phyloP scores from a whole-genome alignment of 108 stramenopile species.

The Bacterosira constricta region DNA sequence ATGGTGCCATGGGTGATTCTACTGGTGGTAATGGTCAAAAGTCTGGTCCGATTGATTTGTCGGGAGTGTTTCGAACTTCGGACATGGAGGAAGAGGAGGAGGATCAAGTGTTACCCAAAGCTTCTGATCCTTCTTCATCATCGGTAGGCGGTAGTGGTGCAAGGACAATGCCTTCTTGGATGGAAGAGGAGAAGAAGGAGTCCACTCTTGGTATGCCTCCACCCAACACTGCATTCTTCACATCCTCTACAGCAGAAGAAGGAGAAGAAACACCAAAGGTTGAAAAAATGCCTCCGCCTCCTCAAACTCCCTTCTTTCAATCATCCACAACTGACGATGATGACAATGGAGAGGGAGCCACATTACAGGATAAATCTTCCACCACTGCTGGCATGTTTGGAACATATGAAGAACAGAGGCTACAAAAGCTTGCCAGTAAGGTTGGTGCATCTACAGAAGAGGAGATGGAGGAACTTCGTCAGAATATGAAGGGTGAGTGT shows the following conservation, averaged over 20 bases:
- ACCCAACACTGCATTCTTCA: neutral
- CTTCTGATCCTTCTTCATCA: neutral
- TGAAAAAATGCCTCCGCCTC: constrained; percentile 1
- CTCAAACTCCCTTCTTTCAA: constrained; percentile 49
- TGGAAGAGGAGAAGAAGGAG: neutral
- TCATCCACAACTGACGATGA: neutral
- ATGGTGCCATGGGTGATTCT: neutral
- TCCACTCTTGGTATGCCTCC: neutral
- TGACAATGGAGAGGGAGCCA: neutral
- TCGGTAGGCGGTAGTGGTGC: neutral
- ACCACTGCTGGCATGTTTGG: constrained; percentile 57
- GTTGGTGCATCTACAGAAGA: constrained; percentile 64
- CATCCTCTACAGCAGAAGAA: neutral
- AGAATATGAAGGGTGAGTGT: constrained; percentile 55
- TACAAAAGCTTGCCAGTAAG: constrained; percentile 52
- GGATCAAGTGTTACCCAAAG: neutral
- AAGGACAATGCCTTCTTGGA: constrained; percentile 27
- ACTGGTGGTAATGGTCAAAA: neutral
- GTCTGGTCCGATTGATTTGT: constrained; percentile 19
- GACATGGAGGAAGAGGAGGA: neutral
- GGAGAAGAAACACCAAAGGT: neutral
- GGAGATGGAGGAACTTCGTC: constrained; percentile 64
- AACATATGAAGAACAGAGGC: constrained; percentile 71
- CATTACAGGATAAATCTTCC: neutral
- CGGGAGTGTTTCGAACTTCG: constrained; percentile 24